phyloP scores from a whole-genome alignment of 495 filamentous ascomycete species.

The Aspergillus leporis region DNA sequence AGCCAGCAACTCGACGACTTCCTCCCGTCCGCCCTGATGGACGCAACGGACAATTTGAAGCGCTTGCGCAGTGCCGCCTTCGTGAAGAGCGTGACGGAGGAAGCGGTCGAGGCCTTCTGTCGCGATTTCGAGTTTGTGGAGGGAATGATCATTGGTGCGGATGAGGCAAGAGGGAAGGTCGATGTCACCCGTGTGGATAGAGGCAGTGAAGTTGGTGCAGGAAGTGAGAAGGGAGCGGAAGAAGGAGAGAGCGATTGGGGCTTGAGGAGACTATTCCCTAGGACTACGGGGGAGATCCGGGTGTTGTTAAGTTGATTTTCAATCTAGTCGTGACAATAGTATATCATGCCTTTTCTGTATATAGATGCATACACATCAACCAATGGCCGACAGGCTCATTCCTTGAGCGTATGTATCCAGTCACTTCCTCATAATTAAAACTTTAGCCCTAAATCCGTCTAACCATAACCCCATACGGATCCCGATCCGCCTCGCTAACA shows the following conservation, averaged over 20 bases:
- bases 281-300: slow-evolving; percentile 82
- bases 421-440: too few species aligned
- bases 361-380: too few species aligned
- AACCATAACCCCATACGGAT: slow-evolving; percentile 73
- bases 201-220: slow-evolving; percentile 27
- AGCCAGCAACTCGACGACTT: slow-evolving; percentile 87
- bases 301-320: slow-evolving; percentile 68
- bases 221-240: slow-evolving; percentile 30
- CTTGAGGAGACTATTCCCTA: slow-evolving; percentile 71
- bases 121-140: slow-evolving; percentile 90
- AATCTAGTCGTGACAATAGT: too few species aligned
- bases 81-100: slow-evolving; percentile 73
- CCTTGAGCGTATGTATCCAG: too few species aligned
- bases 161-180: slow-evolving; percentile 48
- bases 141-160: slow-evolving; percentile 59
- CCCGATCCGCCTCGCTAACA: slow-evolving; percentile 76
- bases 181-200: slow-evolving; percentile 31
- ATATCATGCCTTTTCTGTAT: slow-evolving; percentile 4
- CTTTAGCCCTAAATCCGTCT: slow-evolving; percentile 43
- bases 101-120: slow-evolving; percentile 84
- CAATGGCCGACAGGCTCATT: too few species aligned
- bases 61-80: slow-evolving; percentile 66
- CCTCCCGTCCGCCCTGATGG: slow-evolving; percentile 88
- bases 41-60: slow-evolving; percentile 79
- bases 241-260: slow-evolving; percentile 43